Evolutionary conservation across 1,139 yeast species (phyloP).

Genomic region (Candida glucosophila): DNA sequence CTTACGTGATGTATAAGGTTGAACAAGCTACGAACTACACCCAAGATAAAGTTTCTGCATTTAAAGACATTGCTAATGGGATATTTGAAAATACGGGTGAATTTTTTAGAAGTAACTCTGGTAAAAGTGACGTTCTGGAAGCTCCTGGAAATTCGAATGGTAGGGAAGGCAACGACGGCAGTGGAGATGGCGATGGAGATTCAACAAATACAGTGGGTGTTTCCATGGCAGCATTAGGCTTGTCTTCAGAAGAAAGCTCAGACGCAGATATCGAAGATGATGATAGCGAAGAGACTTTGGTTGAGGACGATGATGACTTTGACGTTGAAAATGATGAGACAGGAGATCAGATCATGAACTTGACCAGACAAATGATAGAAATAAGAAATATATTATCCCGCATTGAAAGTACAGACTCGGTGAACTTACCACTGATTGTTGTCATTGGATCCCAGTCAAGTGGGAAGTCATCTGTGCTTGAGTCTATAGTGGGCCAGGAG

Average conservation of each 20-base stretch:
- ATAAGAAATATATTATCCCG: conserved; percentile 71
- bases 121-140: too few relatives aligned
- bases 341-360: conserved; percentile 69
- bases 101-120: conserved; percentile 21
- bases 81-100: conserved; percentile 37
- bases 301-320: conserved; percentile 28
- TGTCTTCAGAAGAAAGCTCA: conserved; percentile 16
- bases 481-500: conserved; percentile 90
- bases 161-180: conserved; percentile 7
- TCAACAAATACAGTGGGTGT: conserved; percentile 29
- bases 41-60: conserved; percentile 50
- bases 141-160: conserved; percentile 1
- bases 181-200: conserved; percentile 20
- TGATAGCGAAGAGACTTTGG: conserved; percentile 21
- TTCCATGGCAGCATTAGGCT: conserved; percentile 37
- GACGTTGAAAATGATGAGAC: conserved; percentile 44
- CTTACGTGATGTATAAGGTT: conserved; percentile 83
- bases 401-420: conserved; percentile 68
- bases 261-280: conserved; percentile 11
- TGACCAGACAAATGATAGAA: conserved; percentile 95
- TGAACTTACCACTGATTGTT: conserved; percentile 87
- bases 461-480: conserved; percentile 91
- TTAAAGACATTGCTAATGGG: conserved; percentile 50
- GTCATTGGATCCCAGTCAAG: conserved; percentile 97
- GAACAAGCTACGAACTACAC: conserved; percentile 77